Base-by-base conservation (phyloP, 352 stramenopile genomes). In the Phytophthora tentaculata region DNA sequence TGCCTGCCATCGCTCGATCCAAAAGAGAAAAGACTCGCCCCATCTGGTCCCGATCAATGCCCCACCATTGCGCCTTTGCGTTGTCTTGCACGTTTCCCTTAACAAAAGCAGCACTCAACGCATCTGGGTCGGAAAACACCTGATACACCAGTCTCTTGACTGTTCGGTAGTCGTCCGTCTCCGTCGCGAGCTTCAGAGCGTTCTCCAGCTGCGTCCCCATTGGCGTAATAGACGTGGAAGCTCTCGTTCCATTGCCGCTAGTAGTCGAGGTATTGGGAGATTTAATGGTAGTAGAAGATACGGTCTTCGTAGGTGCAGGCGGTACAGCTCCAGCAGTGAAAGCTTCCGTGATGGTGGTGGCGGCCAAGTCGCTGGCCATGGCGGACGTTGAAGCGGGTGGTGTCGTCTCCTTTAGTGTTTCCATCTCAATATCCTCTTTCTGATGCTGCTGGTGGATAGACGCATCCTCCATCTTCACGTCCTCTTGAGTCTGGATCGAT, bases 61-160 rank as follows among this genome's bases (percentile, higher is more conserved):
- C 37, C 83, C 81, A 92, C 81, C 81, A 90, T 43, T 82, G 49
- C 22, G 64, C 51, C 9, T 78, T 62, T 3, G 29, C 22, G 17
- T 65, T 57, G 1, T 73, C 54, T n/a, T 12, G 5, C 12, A 17
- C 13, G 22, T 49, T 66, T 35, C 26, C 29, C 19, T 57, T 63
- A 2, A 86, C 62, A 43, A 92, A 92, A 7, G 81, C 78, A 5
- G 69, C 58, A 61, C 86, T 91, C 9, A 94, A 35, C 6, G 62
- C 71, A 14, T 83, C 61, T 17, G 83, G 71, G 52, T 94, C 79
- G 9, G 86, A 94, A 56, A 94, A 94, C 6, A 86, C 70, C 32
- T 81, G 64, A 61, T 94, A 94, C 60, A 92, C 74, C 16, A 92
- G 61, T n/a, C 61, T 68, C 71, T 90, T 91, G 10, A 86, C 81